Evolutionary conservation across 441 rosid species (phyloP), one percentile per base, ranked within the genome.

Genomic region (Gossypium davidsonii): DNA sequence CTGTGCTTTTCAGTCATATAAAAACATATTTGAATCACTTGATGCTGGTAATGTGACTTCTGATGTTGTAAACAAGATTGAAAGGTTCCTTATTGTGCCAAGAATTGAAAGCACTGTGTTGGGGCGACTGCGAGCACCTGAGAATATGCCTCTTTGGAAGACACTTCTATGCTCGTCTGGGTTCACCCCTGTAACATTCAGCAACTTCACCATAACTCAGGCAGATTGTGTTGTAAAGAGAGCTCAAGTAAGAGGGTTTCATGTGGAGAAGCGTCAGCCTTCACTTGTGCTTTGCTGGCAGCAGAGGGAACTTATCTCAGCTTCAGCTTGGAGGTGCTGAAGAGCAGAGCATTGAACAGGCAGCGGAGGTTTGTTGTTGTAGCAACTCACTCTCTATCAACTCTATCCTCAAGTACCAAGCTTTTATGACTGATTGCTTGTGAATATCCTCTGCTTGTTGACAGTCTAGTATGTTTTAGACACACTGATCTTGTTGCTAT

Each of bases 271-370:
- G 85, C 76, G 80, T 4, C 89, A 83, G 69, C 74, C 85, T 31
- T 82, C 82, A 25, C 92, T 90, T 4, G 87, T 83, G 23, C 92
- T 90, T 18, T 90, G 82, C 64, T 90, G 94, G 94, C 90, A 86
- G 83, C 77, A 75, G 9, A 74, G 81, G 59, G 91, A 86, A 77
- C 91, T 88, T 25, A 78, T 88, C 23, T 82, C 92, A 12, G 91
- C 81, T 61, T 88, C 92, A 2, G 89, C 91, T 25, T 90, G 94
- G 94, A 86, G 82, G 71, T 84, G 89, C 77, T 85, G 81, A 86
- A 66, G 62, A 73, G 75, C 49, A 49, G 42, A 37, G 44, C 48
- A 11, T 44, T 58, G 65, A 63, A 48, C 76, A 46, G 71, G 78
- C 81, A 61, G 80, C 53, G 78, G 57, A 74, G 75, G 75, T 78